Conservation (phyloP, 2,329 filamentous ascomycete species). For the Penicillium sp. region DNA sequence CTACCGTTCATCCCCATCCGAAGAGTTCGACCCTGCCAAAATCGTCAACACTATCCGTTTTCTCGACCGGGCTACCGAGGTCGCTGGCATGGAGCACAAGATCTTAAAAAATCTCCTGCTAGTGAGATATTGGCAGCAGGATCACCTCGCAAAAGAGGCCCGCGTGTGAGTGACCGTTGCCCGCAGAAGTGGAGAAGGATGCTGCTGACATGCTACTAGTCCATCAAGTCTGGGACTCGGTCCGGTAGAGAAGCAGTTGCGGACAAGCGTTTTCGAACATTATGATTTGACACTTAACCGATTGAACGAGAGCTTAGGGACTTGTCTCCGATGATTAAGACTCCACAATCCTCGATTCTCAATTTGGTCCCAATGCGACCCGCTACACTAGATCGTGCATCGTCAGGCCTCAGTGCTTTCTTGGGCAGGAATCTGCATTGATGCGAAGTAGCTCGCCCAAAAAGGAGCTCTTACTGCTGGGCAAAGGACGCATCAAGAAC, state of each 20-base stretch:
- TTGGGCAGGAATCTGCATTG: slow-evolving; percentile 22
- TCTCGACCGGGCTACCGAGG: slow-evolving; percentile 40
- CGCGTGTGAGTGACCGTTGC: slow-evolving; percentile 29
- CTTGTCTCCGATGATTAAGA: slow-evolving; percentile 38
- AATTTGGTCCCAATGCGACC: slow-evolving; percentile 13
- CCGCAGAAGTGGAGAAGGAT: slow-evolving; percentile 9
- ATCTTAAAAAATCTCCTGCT: slow-evolving; percentile 47
- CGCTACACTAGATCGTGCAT: slow-evolving; percentile 11
- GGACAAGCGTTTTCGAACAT: slow-evolving; percentile 38
- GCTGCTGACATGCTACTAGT: slow-evolving; percentile 27
- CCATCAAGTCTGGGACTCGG: slow-evolving; percentile 30
- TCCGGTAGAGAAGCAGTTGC: slow-evolving; percentile 28
- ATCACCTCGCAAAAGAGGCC: slow-evolving; percentile 29
- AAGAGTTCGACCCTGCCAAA: slow-evolving; percentile 39
- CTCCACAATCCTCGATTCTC: slow-evolving; percentile 5
- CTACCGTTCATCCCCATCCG: slow-evolving; percentile 38
- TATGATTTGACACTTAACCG: slow-evolving; percentile 46
- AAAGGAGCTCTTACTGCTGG: slow-evolving; percentile 7
- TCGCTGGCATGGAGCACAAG: slow-evolving; percentile 45
- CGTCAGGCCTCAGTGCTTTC: slow-evolving; percentile 22
- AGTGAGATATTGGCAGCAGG: slow-evolving; percentile 44
- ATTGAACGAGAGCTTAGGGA: slow-evolving; percentile 48
- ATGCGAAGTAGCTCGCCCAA: slow-evolving; percentile 14
- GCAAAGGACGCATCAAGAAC: slow-evolving; percentile 5
- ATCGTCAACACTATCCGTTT: slow-evolving; percentile 48